Evolutionary conservation across 2,329 filamentous ascomycete genomes (phyloP), one percentile per base, ranked within the genome.

Genomic region (Drechmeria coniospora): DNA sequence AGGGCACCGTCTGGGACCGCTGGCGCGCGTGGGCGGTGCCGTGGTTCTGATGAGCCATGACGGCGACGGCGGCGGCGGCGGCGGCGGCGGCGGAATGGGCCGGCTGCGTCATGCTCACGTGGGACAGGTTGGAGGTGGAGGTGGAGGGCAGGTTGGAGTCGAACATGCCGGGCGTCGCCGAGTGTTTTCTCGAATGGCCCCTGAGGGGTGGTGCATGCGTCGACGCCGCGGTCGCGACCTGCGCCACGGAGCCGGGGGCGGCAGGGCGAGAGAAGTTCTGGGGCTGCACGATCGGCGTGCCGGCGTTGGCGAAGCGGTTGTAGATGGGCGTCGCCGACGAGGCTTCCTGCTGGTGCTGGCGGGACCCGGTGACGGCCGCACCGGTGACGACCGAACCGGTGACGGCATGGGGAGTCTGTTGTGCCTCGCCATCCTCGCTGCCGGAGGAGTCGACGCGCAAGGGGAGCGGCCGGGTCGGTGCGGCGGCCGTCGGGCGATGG

Each of bases 111-210:
- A 64, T 54, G 46, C 55, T 51, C 33, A 63, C 45, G 22, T 67
- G 60, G 15, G 60, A 61, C 29, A 67, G 54, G 46, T 66, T 73
- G 37, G 68, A 69, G 3, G 53, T 57, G 40, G 55, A 64, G 25
- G 67, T 68, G 3, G 71, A 74, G 14, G 79, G 76, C 26, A 86
- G 57, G 14, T 67, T 74, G 23, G 79, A 71, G 46, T 86, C 79
- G 45, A 86, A 86, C 43, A 75, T 69, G 42, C 80, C 80, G 47
- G 80, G 78, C 7, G 70, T 79, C 39, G 77, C 70, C 34, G 80
- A 80, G 42, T 79, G 68, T 38, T 74, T 75, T 53, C 75, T 52
- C 47, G 68, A 53, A 61, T 78, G 57, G 15, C 45, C 48, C 34
- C 55, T 58, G 28, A 42, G 46, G 30, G 39, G 37, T 27, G 45